These are phyloP conservation scores for Nemania sp. DNA, from an alignment of 2,329 filamentous ascomycete genomes.

Conservation along the genomic window DNA sequence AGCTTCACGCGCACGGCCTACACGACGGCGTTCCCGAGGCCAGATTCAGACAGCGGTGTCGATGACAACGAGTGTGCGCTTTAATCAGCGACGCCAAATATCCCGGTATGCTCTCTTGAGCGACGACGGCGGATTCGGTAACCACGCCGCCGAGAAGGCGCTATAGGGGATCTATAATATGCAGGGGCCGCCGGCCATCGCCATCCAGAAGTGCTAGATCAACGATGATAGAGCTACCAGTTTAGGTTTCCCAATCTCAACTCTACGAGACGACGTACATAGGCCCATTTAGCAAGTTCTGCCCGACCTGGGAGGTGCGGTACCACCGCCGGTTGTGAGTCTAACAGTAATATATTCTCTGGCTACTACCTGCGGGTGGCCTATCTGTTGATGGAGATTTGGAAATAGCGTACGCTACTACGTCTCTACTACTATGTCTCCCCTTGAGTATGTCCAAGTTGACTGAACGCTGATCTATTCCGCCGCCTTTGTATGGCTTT, in stretches of 20 bases:
- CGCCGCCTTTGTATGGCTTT: too few relatives aligned
- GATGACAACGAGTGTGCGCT: neutral
- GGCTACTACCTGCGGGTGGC: too few relatives aligned
- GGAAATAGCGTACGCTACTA: too few relatives aligned
- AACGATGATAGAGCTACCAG: neutral
- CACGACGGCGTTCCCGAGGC: neutral
- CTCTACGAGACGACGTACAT: too few relatives aligned
- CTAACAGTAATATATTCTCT: too few relatives aligned
- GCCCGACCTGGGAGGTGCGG: too few relatives aligned
- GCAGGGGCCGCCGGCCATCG: neutral
- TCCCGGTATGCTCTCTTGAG: neutral
- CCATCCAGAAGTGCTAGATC: neutral
- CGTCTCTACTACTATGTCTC: too few relatives aligned
- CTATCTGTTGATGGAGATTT: too few relatives aligned
- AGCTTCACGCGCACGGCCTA: neutral
- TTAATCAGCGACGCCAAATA: neutral
- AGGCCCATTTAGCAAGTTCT: too few relatives aligned
- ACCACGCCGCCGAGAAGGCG: neutral
- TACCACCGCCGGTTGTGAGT: too few relatives aligned
- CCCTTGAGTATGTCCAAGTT: too few relatives aligned
- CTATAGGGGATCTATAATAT: neutral
- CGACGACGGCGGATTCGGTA: neutral
- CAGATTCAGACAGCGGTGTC: neutral
- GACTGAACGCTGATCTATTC: too few relatives aligned
- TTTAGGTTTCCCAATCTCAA: neutral